Conservation (phyloP, 2,329 filamentous ascomycete genomes). For the Cylindrodendrum hubeiense region DNA sequence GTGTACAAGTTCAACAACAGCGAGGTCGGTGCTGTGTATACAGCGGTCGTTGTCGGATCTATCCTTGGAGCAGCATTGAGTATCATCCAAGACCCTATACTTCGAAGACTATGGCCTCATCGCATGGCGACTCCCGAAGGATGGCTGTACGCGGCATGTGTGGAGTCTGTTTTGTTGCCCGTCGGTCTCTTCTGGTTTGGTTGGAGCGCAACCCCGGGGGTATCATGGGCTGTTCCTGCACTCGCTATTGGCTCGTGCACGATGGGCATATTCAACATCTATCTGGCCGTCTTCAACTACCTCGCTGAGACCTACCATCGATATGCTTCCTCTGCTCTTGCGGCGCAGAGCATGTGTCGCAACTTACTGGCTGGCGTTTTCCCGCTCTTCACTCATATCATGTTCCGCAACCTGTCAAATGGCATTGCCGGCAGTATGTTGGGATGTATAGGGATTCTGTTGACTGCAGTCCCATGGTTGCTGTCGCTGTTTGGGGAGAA, state of each 20-base stretch:
- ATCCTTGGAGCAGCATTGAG: slow-evolving; percentile 66
- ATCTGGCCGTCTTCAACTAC: slow-evolving; percentile 78
- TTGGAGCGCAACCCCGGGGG: slow-evolving; percentile 65
- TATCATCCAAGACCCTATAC: slow-evolving; percentile 67
- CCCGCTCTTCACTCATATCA: slow-evolving; percentile 70
- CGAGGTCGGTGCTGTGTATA: slow-evolving; percentile 73
- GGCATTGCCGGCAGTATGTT: slow-evolving; percentile 73
- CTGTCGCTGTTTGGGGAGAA: slow-evolving; percentile 72
- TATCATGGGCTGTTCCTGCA: slow-evolving; percentile 74
- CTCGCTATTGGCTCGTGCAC: slow-evolving; percentile 73
- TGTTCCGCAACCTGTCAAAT: slow-evolving; percentile 71
- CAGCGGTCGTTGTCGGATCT: slow-evolving; percentile 53
- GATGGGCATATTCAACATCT: slow-evolving; percentile 77
- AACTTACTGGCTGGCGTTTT: slow-evolving; percentile 75
- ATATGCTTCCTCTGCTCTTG: slow-evolving; percentile 75
- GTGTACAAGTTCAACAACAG: slow-evolving; percentile 71
- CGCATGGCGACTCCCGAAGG: slow-evolving; percentile 63
- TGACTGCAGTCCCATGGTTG: slow-evolving; percentile 77
- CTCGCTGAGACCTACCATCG: slow-evolving; percentile 76
- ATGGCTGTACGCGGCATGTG: slow-evolving; percentile 73
- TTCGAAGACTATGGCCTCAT: slow-evolving; percentile 60
- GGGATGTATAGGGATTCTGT: slow-evolving; percentile 68
- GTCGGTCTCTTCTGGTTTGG: slow-evolving; percentile 79
- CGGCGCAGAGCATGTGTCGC: slow-evolving; percentile 75
- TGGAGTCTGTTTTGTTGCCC: slow-evolving; percentile 72